A percentile compares a stretch with the other conserved stretches of the same genome.
These are phyloP conservation scores for Aschersonia sp. DNA, from an alignment of 2,329 filamentous ascomycete species.

Conservation along the genomic window DNA sequence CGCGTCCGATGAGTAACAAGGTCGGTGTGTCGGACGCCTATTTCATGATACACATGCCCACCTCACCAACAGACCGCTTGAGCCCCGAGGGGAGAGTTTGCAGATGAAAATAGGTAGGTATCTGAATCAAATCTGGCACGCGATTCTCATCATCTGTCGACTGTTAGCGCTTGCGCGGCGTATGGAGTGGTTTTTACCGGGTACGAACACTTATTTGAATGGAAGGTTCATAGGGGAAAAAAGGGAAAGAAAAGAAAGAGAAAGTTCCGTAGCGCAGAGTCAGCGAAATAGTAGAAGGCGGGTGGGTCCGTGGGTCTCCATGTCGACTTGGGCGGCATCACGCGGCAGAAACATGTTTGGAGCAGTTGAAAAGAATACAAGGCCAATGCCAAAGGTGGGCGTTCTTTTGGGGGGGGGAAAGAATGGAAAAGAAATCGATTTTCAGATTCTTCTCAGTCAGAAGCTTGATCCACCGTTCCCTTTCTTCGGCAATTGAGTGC, in stretches of 20 bases:
- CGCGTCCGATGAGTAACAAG: conserved; percentile 98
- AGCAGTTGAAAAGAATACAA: neutral
- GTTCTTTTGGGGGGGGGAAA: too few relatives aligned
- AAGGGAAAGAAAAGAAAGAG: conserved; percentile 32
- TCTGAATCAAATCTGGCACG: conserved; percentile 82
- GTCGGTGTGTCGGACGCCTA: conserved; percentile 97
- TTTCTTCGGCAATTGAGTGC: too few relatives aligned
- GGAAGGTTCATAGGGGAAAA: conserved; percentile 79
- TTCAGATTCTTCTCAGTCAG: too few relatives aligned
- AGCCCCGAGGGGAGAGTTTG: conserved; percentile 81
- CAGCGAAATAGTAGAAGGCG: conserved; percentile 22
- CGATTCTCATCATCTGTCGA: conserved; percentile 96
- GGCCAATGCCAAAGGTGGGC: neutral
- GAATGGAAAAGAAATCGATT: too few relatives aligned
- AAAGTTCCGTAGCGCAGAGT: conserved; percentile 9
- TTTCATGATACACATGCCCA: conserved; percentile 65
- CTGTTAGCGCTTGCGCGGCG: neutral
- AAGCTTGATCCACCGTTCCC: too few relatives aligned
- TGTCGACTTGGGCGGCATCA: conserved; percentile 2
- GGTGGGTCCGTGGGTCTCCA: conserved; percentile 3
- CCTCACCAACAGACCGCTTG: conserved; percentile 66
- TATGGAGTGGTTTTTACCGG: neutral
- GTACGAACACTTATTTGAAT: conserved; percentile 90
- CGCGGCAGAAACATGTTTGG: conserved; percentile 1
- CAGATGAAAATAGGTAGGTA: conserved; percentile 38